A percentile compares a stretch with the other conserved stretches of the same genome.
Evolutionary conservation across 352 stramenopile genomes (phyloP).

Genomic region (Phytophthora kernoviae): DNA sequence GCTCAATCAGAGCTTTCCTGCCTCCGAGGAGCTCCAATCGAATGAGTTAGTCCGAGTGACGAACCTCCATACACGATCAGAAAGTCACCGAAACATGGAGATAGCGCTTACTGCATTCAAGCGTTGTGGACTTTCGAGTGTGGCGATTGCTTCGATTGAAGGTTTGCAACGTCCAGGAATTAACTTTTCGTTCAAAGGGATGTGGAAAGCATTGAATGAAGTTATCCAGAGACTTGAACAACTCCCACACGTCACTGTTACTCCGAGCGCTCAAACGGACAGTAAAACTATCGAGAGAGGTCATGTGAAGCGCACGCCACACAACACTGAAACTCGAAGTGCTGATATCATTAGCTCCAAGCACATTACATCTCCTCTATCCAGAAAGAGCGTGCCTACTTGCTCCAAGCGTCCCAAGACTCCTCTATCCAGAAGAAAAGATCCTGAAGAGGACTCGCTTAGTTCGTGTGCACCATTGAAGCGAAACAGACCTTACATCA

Average conservation of each 20-base stretch:
- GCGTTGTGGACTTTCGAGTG: conserved; percentile 11
- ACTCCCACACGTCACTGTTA: background rate
- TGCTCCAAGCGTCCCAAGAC: background rate
- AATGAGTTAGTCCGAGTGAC: background rate
- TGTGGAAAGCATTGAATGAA: conserved; percentile 25
- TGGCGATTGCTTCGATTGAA: conserved; percentile 13
- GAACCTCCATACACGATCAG: conserved; percentile 9
- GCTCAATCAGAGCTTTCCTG: conserved; percentile 1
- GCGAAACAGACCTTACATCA: conserved; percentile 30
- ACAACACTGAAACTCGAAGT: background rate
- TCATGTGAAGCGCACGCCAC: background rate
- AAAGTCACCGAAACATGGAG: conserved; percentile 18
- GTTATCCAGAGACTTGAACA: conserved; percentile 6
- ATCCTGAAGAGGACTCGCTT: background rate
- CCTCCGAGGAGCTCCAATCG: background rate
- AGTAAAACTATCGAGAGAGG: background rate
- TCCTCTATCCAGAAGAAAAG: background rate
- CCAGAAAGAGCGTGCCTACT: background rate
- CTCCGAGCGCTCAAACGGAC: background rate
- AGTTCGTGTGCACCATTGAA: conserved; percentile 16
- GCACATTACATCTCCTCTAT: background rate
- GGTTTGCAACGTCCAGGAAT: conserved; percentile 12
- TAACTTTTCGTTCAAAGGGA: conserved; percentile 1
- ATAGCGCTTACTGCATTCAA: conserved; percentile 22
- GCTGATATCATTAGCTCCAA: background rate